These are phyloP conservation scores for Paracamarosporium sp. DNA, from an alignment of 2,329 filamentous ascomycete genomes.

Conservation along the genomic window DNA sequence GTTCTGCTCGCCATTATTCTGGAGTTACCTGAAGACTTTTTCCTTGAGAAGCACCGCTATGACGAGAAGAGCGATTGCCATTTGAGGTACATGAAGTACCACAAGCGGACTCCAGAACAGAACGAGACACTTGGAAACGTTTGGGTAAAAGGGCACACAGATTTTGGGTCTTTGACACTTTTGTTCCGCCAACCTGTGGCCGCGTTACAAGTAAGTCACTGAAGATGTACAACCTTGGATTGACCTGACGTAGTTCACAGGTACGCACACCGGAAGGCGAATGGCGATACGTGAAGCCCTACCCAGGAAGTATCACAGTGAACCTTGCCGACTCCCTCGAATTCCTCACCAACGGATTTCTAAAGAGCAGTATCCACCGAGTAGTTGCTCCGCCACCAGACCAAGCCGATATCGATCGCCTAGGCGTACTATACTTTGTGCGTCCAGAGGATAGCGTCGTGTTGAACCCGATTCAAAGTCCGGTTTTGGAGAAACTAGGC, in stretches of 20 bases:
- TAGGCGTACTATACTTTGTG: slow-evolving; percentile 25
- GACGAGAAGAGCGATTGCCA: slow-evolving; percentile 64
- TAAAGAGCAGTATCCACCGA: slow-evolving; percentile 58
- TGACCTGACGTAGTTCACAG: neutral
- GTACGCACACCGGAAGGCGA: slow-evolving; percentile 24
- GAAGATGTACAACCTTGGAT: slow-evolving; percentile 10
- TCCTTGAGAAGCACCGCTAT: slow-evolving; percentile 64
- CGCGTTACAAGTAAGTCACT: slow-evolving; percentile 57
- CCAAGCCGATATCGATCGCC: slow-evolving; percentile 53
- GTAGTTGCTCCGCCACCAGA: slow-evolving; percentile 57
- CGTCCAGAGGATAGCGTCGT: slow-evolving; percentile 22
- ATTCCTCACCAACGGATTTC: slow-evolving; percentile 47
- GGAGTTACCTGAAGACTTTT: slow-evolving; percentile 63
- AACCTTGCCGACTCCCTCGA: slow-evolving; percentile 48
- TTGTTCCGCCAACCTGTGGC: slow-evolving; percentile 65
- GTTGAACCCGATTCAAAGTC: slow-evolving; percentile 19
- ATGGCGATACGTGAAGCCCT: slow-evolving; percentile 49
- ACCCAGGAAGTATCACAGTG: slow-evolving; percentile 46
- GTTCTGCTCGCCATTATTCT: slow-evolving; percentile 64
- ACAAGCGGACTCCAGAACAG: slow-evolving; percentile 53
- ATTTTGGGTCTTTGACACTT: slow-evolving; percentile 62
- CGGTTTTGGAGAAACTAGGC: slow-evolving; percentile 19
- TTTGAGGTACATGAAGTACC: slow-evolving; percentile 67
- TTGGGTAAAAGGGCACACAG: slow-evolving; percentile 56
- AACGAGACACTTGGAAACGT: slow-evolving; percentile 50